These are phyloP conservation scores for Hymenoscyphus linearis DNA, from an alignment of 2,329 filamentous ascomycete species.

Conservation along the genomic window DNA sequence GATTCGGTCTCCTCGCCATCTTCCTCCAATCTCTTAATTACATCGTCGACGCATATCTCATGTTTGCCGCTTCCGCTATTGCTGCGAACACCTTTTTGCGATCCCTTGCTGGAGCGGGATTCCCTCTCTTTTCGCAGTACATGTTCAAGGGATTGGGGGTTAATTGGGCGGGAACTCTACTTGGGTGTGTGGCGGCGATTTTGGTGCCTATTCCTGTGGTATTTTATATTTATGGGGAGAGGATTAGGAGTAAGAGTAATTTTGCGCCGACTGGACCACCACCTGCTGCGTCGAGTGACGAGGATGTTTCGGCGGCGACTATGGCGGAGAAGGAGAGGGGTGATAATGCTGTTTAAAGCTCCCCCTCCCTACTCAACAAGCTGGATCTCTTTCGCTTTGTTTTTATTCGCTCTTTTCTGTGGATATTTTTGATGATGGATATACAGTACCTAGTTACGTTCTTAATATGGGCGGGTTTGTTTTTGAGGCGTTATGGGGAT, in stretches of 20 bases:
- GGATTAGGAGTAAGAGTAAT: constrained; percentile 49
- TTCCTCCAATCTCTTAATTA: constrained; percentile 80
- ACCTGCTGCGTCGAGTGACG: constrained; percentile 11
- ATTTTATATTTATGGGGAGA: constrained; percentile 56
- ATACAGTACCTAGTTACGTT: too few relatives aligned
- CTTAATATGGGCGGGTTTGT: background rate
- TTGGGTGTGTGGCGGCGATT: constrained; percentile 53
- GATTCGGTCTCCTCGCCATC: constrained; percentile 76
- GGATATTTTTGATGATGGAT: background rate
- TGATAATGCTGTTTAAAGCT: constrained; percentile 9
- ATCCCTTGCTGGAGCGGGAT: constrained; percentile 70
- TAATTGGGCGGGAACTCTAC: constrained; percentile 55
- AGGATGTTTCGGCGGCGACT: constrained; percentile 14
- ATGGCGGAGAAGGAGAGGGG: constrained; percentile 12
- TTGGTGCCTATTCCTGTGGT: constrained; percentile 58
- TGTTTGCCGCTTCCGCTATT: constrained; percentile 66
- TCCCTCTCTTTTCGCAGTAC: constrained; percentile 72
- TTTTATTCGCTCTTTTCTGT: background rate
- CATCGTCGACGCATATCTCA: constrained; percentile 65
- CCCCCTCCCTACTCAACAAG: background rate
- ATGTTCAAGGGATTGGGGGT: constrained; percentile 62
- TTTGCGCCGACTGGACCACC: constrained; percentile 46
- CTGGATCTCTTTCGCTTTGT: background rate
- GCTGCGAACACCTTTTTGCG: constrained; percentile 79
- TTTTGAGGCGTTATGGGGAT: background rate